A percentile compares a stretch with the other conserved stretches of the same genome.
Conservation (phyloP, 495 filamentous ascomycete species). For the Hyaloscypha finlandica region DNA sequence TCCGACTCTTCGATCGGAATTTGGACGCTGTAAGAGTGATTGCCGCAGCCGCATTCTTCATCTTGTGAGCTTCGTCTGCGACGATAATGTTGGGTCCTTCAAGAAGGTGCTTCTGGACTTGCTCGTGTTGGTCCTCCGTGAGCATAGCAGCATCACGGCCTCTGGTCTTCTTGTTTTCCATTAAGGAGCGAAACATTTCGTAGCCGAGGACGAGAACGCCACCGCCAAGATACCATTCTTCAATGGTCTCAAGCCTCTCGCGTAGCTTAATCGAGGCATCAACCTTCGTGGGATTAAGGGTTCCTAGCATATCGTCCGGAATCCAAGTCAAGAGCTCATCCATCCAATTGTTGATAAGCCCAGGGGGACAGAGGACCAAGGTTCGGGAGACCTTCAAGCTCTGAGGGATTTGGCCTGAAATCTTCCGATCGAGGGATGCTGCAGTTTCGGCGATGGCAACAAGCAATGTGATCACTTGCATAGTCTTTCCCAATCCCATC, state of each 20-base stretch:
- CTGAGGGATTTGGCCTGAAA: slow-evolving; percentile 67
- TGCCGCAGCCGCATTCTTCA: slow-evolving; percentile 64
- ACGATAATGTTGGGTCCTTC: slow-evolving; percentile 72
- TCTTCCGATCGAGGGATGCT: slow-evolving; percentile 52
- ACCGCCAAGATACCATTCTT: slow-evolving; percentile 62
- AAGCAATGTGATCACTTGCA: slow-evolving; percentile 84
- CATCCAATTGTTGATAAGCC: slow-evolving; percentile 78
- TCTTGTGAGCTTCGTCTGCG: slow-evolving; percentile 81
- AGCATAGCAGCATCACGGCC: slow-evolving; percentile 28
- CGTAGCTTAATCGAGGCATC: slow-evolving; percentile 25
- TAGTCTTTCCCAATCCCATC: slow-evolving; percentile 93
- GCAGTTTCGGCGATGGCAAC: slow-evolving; percentile 70
- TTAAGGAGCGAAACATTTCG: slow-evolving; percentile 55
- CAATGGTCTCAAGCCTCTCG: slow-evolving; percentile 47
- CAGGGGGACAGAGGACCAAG: slow-evolving; percentile 74
- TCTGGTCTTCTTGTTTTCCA: slow-evolving; percentile 29
- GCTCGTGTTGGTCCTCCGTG: slow-evolving; percentile 38
- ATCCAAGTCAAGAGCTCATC: slow-evolving; percentile 76
- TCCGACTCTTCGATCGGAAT: slow-evolving; percentile 69
- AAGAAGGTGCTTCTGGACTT: slow-evolving; percentile 50
- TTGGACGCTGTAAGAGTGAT: slow-evolving; percentile 52
- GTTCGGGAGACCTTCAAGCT: slow-evolving; percentile 61
- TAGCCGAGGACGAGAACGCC: slow-evolving; percentile 80
- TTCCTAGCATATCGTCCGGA: slow-evolving; percentile 53
- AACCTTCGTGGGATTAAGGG: slow-evolving; percentile 47